These are phyloP conservation scores for Domatiomyces catenatus DNA, from an alignment of 2,329 filamentous ascomycete species.

Conservation along the genomic window DNA sequence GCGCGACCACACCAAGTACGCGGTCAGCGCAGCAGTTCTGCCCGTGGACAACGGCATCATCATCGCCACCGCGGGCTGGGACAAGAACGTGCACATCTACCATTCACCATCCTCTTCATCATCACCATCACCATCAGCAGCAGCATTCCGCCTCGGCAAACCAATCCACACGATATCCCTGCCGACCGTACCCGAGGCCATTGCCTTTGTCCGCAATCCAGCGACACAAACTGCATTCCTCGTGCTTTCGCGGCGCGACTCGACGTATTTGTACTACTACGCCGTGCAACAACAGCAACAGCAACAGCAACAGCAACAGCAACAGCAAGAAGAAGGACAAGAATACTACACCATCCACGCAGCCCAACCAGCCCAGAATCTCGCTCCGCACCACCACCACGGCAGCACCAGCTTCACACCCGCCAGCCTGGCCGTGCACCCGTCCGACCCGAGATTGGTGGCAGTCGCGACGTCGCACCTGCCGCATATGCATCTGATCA, in stretches of 20 bases:
- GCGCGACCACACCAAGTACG: slow-evolving; percentile 45
- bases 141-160: slow-evolving; percentile 21
- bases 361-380: slow-evolving; percentile 40
- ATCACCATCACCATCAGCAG: background rate
- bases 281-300: slow-evolving; percentile 13
- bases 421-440: slow-evolving; percentile 40
- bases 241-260: slow-evolving; percentile 41
- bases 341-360: slow-evolving; percentile 18
- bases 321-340: background rate
- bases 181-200: slow-evolving; percentile 41
- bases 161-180: slow-evolving; percentile 30
- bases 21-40: slow-evolving; percentile 25
- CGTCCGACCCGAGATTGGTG: slow-evolving; percentile 38
- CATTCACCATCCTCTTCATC: slow-evolving; percentile 1
- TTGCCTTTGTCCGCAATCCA: slow-evolving; percentile 38
- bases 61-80: slow-evolving; percentile 45
- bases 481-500: slow-evolving; percentile 47
- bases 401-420: slow-evolving; percentile 51
- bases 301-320: slow-evolving; percentile 1
- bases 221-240: slow-evolving; percentile 34
- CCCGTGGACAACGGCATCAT: slow-evolving; percentile 6
- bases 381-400: slow-evolving; percentile 38
- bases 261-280: slow-evolving; percentile 45
- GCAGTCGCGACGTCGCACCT: slow-evolving; percentile 46
- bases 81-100: slow-evolving; percentile 42